Evolutionary conservation across 176 grass and related monocot genomes (phyloP), one percentile per base, ranked within the genome.

Genomic region (Carex myosuroides): DNA sequence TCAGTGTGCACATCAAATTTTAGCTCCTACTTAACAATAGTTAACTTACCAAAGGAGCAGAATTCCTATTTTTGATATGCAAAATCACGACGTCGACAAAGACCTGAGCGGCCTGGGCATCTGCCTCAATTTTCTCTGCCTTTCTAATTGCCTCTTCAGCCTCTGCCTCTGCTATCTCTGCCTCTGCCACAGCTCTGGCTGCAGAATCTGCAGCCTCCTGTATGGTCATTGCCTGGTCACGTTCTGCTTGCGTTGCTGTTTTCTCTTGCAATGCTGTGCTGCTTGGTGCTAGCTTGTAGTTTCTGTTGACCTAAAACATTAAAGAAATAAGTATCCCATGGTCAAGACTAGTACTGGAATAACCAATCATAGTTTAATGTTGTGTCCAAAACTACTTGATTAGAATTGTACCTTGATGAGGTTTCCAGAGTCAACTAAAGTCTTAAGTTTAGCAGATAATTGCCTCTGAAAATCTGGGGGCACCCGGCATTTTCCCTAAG

Each of bases 121-220:
- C 86, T 54, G 85, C 74, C 75, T 98, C 92, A 79, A 91, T 84
- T 55, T 82, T 86, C 64, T 98, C 95, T 65, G 95, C 95, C 79
- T 81, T 81, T 88, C 83, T 94, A 82, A 84, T 78, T 86, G 95
- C 95, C 62, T 93, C 84, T 87, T 93, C 89, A 85, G 95, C 95
- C 84, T 90, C 89, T 59, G 91, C 84, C 0, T 93, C 82, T 5
- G 91, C 91, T 52, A 87, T 44, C 89, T 98, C 95, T 84, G 95
- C 95, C 83, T 98, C 92, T 1, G 89, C 91, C 87, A 98, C 95
- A 77, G 89, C 89, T 87, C 87, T 89, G 72, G 95, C 95, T 80
- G 95, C 95, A 87, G 76, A 84, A 63, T 87, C 89, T 58, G 91
- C 95, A 82, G 95, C 90, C 75, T 94, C 92, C 85, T 93, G 87